Evolutionary conservation across 2,329 filamentous ascomycete genomes (phyloP).

Genomic region (Cordyceps sp.): DNA sequence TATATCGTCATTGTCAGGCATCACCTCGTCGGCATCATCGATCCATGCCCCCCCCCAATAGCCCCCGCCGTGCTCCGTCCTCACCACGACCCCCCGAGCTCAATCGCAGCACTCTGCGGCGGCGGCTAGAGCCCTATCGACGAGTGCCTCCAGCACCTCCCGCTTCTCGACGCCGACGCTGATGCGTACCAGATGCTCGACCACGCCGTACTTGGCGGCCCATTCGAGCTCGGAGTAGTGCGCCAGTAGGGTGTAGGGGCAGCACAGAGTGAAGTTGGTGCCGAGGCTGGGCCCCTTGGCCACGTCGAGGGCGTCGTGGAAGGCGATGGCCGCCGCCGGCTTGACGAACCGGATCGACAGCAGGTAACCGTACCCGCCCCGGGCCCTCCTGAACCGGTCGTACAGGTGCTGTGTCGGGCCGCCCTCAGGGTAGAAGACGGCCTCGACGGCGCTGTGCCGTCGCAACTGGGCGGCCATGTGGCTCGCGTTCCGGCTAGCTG

Average conservation of each 20-base stretch:
- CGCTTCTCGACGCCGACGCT: constrained; percentile 24
- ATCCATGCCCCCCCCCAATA: too few species aligned
- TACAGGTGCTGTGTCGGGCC: constrained; percentile 16
- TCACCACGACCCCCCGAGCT: too few species aligned
- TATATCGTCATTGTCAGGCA: too few species aligned
- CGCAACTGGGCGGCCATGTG: constrained; percentile 10
- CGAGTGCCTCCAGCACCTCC: background rate
- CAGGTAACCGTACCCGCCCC: constrained; percentile 32
- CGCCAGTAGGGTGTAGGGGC: constrained; percentile 21
- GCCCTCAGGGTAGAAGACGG: constrained; percentile 25
- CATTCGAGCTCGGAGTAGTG: constrained; percentile 20
- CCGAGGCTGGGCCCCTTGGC: constrained; percentile 34
- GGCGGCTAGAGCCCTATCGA: background rate
- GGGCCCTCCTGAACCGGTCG: constrained; percentile 14
- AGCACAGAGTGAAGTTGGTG: constrained; percentile 28
- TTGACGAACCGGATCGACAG: constrained; percentile 30
- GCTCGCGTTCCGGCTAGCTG: constrained; percentile 10
- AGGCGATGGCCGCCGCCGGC: constrained; percentile 18
- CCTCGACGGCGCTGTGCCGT: constrained; percentile 6
- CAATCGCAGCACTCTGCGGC: background rate
- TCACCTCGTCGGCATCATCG: too few species aligned
- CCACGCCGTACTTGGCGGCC: constrained; percentile 20
- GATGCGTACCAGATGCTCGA: constrained; percentile 23
- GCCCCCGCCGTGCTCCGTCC: too few species aligned
- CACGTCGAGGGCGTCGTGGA: constrained; percentile 29